Conservation (phyloP, 768 basidiomycete species). For the Calocera viscosa region DNA sequence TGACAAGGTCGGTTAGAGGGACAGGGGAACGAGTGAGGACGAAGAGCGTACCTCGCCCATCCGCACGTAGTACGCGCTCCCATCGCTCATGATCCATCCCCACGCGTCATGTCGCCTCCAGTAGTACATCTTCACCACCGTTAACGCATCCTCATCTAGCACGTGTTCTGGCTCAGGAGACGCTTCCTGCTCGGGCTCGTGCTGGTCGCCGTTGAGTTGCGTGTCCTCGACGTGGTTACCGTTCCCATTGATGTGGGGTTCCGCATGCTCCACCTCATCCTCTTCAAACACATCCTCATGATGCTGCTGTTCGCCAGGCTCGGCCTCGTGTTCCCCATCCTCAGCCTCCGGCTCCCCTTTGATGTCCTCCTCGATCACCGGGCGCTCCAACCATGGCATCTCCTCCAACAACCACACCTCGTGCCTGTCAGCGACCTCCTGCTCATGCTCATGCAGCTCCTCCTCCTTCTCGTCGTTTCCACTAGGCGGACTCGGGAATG, state of each 20-base stretch:
- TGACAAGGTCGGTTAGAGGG: neutral
- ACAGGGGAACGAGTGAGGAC: no score
- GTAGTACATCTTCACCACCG: constrained; percentile 5
- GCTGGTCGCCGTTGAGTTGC: neutral
- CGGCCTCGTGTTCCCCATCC: neutral
- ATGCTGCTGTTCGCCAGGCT: neutral
- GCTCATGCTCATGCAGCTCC: constrained; percentile 24
- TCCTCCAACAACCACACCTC: constrained; percentile 62
- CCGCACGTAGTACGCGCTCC: constrained; percentile 65
- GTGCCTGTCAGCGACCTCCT: constrained; percentile 31
- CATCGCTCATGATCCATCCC: constrained; percentile 76
- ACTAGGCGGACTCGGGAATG: constrained; percentile 46
- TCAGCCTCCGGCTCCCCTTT: neutral
- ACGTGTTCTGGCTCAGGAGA: neutral
- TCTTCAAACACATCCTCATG: neutral
- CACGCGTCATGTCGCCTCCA: neutral
- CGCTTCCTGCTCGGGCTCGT: neutral
- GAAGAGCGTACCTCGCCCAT: constrained; percentile 33
- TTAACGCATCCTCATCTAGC: neutral
- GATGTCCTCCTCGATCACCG: neutral
- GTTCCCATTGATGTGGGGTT: neutral
- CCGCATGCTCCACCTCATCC: neutral
- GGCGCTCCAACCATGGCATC: constrained; percentile 48
- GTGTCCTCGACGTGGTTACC: neutral
- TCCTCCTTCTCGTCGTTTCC: constrained; percentile 29